phyloP scores from a whole-genome alignment of 2,329 filamentous ascomycete species.

The Trichoderma pleuroti region DNA sequence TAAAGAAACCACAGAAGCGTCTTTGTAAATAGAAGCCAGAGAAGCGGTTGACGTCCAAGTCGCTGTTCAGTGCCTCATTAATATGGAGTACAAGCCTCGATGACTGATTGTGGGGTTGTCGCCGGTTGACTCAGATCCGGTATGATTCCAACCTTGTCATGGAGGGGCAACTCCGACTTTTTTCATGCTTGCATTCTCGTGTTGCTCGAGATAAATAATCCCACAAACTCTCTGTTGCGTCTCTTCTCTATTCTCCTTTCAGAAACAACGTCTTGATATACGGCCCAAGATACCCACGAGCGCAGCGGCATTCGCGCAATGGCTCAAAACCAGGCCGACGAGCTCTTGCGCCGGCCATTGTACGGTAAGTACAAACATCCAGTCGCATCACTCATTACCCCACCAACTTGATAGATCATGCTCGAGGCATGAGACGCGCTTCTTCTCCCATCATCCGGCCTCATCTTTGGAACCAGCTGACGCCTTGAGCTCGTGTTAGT shows the following conservation, averaged over 20 bases:
- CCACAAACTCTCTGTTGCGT: background rate
- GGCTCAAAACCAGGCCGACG: conserved; percentile 41
- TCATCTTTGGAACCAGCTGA: background rate
- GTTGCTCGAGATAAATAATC: background rate
- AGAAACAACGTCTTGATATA: background rate
- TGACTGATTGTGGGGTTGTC: conserved; percentile 3
- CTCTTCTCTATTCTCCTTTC: background rate
- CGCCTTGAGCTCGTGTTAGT: conserved; percentile 45
- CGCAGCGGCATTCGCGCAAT: conserved; percentile 24
- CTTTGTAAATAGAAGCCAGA: background rate
- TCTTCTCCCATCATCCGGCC: background rate
- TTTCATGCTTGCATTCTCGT: background rate
- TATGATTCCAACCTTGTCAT: conserved; percentile 5
- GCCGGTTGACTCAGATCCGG: conserved; percentile 20
- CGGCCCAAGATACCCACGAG: background rate
- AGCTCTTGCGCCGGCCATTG: conserved; percentile 49
- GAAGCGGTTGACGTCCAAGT: background rate
- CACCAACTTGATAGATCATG: background rate
- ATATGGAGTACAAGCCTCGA: background rate
- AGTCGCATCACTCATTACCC: conserved; percentile 2
- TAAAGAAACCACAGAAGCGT: background rate
- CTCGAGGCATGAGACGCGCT: background rate
- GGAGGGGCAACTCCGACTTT: conserved; percentile 3
- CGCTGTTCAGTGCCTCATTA: background rate
- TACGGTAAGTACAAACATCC: conserved; percentile 39